phyloP scores from a whole-genome alignment of 2,329 filamentous ascomycete species.

The Graphiopsis chlorocephala region DNA sequence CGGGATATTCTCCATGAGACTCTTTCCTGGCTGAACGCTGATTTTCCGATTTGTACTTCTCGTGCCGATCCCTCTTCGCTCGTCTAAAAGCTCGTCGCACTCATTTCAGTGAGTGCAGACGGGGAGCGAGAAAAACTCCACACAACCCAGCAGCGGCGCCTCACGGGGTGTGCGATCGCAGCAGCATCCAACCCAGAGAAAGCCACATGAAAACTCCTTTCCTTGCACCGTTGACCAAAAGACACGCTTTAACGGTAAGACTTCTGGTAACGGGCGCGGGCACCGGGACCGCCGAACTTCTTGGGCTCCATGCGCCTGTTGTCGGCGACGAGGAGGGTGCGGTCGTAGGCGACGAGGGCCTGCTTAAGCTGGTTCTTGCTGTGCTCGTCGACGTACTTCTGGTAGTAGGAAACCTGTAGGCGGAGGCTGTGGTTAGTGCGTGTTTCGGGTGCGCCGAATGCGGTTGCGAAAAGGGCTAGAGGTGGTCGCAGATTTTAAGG shows the following conservation, averaged over 20 bases:
- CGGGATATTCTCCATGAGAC: slow-evolving; percentile 14
- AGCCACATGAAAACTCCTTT: slow-evolving; percentile 17
- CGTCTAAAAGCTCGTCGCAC: slow-evolving; percentile 15
- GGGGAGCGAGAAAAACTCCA: slow-evolving; percentile 14
- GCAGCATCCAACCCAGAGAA: slow-evolving; percentile 16
- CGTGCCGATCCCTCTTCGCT: slow-evolving; percentile 10
- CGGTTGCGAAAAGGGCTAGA: neutral
- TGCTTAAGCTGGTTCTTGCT: slow-evolving; percentile 99
- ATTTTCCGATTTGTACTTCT: slow-evolving; percentile 17
- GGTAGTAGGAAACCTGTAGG: slow-evolving; percentile 80
- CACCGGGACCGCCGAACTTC: slow-evolving; percentile 94
- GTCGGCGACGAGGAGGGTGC: slow-evolving; percentile 96
- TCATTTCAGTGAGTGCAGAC: slow-evolving; percentile 7
- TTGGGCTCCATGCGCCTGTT: slow-evolving; percentile 99
- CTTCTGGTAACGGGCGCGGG: slow-evolving; percentile 96
- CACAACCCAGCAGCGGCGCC: slow-evolving; percentile 16
- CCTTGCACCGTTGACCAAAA: slow-evolving; percentile 12
- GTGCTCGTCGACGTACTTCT: slow-evolving; percentile 99
- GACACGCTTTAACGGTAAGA: slow-evolving; percentile 80
- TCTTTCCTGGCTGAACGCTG: slow-evolving; percentile 16
- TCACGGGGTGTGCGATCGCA: slow-evolving; percentile 14
- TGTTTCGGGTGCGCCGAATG: slow-evolving; percentile 11
- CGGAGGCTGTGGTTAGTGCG: slow-evolving; percentile 17
- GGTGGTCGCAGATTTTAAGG: neutral
- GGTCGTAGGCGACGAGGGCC: slow-evolving; percentile 91